Evolutionary conservation across 768 basidiomycete species (phyloP), one percentile per base, ranked within the genome.

Genomic region (Butyriboletus loyo): DNA sequence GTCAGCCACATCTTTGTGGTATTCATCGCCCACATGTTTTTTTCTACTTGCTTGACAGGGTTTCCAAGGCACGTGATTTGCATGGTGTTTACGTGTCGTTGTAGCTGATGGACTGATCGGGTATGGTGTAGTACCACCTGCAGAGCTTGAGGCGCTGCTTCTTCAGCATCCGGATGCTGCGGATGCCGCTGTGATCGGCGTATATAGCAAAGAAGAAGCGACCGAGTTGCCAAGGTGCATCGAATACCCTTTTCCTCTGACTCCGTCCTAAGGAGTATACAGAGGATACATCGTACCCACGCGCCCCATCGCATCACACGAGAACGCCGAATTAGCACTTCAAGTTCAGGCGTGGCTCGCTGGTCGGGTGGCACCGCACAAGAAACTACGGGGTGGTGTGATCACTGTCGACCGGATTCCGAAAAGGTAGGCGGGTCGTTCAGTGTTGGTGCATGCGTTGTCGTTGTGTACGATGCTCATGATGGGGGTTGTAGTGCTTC

Each of bases 161-260:
- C 70, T 93, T 15, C 80, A 81, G 5, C 87, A 93, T 60, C 84
- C 86, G 1, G 80, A 86, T 0, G 75, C 96, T 17, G 85, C 82
- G 3, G 93, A 97, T 60, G 79, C 77, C 1, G 92, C 85, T 10
- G 92, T 96, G 19, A 86, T 94, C 50, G 90, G 92, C 2, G 71
- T 94, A 1, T 75, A 84, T 5, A 79, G 76, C 55, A 75, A 76
- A 5, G 76, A 77, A 49, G 81, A 91, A 58, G 86, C 84, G 3
- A 91, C 93, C 0, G 93, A 96, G 68, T 74, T 92, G 5, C 93
- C 92, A 1, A 79, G 87, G 83, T 85, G 24, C 2, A 37, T 14
- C 19, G 44, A 19, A 3, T 35, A 28, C 17, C 27, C 11, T 35
- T n/a, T 11, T 25, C 8, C 17, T 14, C 27, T 40, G 31, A 56